These are phyloP conservation scores for Pichia sp. DNA, from an alignment of 1,139 yeast species.

Conservation along the genomic window DNA sequence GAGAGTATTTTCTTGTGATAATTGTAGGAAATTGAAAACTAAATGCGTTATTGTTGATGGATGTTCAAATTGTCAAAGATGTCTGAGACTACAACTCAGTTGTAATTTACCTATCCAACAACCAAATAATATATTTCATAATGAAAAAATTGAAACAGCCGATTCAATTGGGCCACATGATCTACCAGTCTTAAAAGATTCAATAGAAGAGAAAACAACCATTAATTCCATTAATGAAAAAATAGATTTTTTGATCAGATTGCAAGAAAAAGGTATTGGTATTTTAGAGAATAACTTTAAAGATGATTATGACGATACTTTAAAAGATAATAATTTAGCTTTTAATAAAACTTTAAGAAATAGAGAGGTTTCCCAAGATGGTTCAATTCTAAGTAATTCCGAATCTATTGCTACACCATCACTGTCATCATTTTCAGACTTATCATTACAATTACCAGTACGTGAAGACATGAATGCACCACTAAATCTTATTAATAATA, in stretches of 20 bases:
- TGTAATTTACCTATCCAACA: constrained; percentile 36
- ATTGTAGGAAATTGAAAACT: constrained; percentile 48
- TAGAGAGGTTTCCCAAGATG: constrained; percentile 1
- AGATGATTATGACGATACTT: no score
- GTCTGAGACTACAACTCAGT: constrained; percentile 37
- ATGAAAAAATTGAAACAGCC: not conserved
- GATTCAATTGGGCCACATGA: not conserved
- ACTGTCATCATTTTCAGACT: constrained; percentile 1
- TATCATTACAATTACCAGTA: constrained; percentile 5
- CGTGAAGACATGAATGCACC: constrained; percentile 31
- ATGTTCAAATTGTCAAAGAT: constrained; percentile 42
- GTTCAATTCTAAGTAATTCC: constrained; percentile 1
- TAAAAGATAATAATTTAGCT: no score
- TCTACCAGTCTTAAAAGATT: no score
- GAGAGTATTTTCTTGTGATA: constrained; percentile 41
- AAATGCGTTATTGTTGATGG: constrained; percentile 43
- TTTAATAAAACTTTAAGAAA: no score
- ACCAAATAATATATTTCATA: not conserved
- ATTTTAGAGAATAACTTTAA: no score
- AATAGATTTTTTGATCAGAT: no score
- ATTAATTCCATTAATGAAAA: no score
- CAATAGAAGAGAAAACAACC: no score
- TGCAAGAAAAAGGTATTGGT: no score
- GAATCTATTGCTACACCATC: constrained; percentile 4
- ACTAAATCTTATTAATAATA: constrained; percentile 34